A percentile compares a stretch with the other conserved stretches of the same genome.
Conservation (phyloP, 805 yeast genomes). For the Ogataea allantospora region DNA sequence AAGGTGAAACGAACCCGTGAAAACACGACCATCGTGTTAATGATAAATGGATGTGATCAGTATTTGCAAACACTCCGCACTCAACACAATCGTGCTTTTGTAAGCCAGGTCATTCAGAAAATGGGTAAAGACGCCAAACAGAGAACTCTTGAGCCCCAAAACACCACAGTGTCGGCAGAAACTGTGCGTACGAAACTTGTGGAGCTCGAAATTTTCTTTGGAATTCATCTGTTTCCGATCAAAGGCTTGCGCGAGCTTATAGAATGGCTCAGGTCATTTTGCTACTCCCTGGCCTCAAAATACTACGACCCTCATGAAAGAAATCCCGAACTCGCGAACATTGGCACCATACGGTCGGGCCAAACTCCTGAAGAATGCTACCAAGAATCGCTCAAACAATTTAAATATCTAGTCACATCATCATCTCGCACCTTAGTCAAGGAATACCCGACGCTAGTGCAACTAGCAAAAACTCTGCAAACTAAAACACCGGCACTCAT, state of each 20-base stretch:
- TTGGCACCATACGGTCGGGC: slow-evolving; percentile 58
- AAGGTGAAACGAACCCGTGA: slow-evolving; percentile 23
- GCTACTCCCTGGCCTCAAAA: slow-evolving; percentile 52
- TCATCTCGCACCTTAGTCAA: slow-evolving; percentile 46
- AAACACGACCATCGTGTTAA: slow-evolving; percentile 38
- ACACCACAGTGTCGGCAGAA: slow-evolving; percentile 10
- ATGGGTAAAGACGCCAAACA: slow-evolving; percentile 13
- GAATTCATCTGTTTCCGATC: slow-evolving; percentile 50
- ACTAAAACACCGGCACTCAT: slow-evolving; percentile 12
- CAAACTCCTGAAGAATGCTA: slow-evolving; percentile 45
- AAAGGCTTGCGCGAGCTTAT: slow-evolving; percentile 45
- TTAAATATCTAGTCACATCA: slow-evolving; percentile 54
- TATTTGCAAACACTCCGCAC: slow-evolving; percentile 43
- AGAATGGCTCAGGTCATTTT: slow-evolving; percentile 54
- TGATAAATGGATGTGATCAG: slow-evolving; percentile 50
- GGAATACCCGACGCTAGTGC: slow-evolving; percentile 40
- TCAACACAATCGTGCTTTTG: slow-evolving; percentile 45
- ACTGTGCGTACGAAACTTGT: slow-evolving; percentile 32
- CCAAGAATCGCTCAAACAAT: slow-evolving; percentile 50
- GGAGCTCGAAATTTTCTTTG: slow-evolving; percentile 45
- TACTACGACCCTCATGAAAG: slow-evolving; percentile 57
- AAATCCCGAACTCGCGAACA: slow-evolving; percentile 51
- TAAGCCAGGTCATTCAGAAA: slow-evolving; percentile 27
- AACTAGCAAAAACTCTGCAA: slow-evolving; percentile 10
- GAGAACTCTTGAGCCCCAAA: slow-evolving; percentile 12